Evolutionary conservation across 2,329 filamentous ascomycete genomes (phyloP), one percentile per base, ranked within the genome.

Genomic region (Periglandula ipomoeae): DNA sequence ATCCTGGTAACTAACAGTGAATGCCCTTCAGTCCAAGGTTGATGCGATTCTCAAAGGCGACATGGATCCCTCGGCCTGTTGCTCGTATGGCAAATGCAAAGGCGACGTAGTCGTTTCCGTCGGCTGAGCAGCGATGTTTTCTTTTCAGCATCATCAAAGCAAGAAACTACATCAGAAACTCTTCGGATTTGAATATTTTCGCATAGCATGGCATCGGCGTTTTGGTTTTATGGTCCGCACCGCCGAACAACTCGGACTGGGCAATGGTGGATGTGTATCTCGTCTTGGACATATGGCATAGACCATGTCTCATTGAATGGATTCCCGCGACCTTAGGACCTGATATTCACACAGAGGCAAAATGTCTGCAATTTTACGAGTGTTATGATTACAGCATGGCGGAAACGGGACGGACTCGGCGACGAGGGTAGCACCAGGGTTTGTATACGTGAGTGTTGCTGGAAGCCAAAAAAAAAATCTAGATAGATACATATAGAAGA

Each of bases 81-180:
- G 75, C 59, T 72, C 71, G n/a, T 76, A 78, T 52, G 75, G 75
- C 44, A 63, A 63, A 30, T 78, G 75, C 61, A 71, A 72, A 48
- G 69, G 69, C 47, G 46, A 43, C 15, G 49, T 51, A 42, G 49
- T 77, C 39, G 57, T 75, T 46, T 27, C 26, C 26, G 26, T 27
- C 11, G 26, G 26, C 26, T 27, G 26, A 27, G 11, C 26, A n/a
- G n/a, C n/a, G n/a, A n/a, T n/a, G n/a, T n/a, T n/a, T n/a, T n/a
- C n/a, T n/a, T 30, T 8, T 5, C 9, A 30, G 13, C 3, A 10
- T 10, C 37, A 9, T 15, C 24, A 26, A 32, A 5, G 35, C 15
- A 5, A 10, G 13, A 20, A 17, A 20, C n/a, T n/a, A n/a, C n/a
- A n/a, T n/a, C n/a, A n/a, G n/a, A n/a, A n/a, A n/a, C n/a, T n/a